Conservation (phyloP, 441 rosid species). For the Gossypium davidsonii region DNA sequence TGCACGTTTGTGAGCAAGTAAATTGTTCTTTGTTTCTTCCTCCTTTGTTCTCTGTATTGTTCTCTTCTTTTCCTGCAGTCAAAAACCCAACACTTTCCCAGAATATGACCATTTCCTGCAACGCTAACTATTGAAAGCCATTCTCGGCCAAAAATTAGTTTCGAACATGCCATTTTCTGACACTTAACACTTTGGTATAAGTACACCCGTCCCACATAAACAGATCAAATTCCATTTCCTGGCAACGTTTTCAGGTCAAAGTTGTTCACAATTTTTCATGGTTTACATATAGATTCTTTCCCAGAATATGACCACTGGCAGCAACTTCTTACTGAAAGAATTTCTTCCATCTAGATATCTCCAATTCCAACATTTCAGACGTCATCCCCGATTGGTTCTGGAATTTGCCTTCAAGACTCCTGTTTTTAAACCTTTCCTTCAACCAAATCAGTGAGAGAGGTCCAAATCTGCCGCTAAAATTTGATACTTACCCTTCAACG, state of each 20-base stretch:
- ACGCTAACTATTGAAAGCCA: too few relatives aligned
- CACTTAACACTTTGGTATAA: not conserved
- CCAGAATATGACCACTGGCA: not conserved
- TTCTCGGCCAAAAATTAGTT: too few relatives aligned
- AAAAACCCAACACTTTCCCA: too few relatives aligned
- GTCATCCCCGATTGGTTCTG: not conserved
- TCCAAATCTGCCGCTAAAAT: not conserved
- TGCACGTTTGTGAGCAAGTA: too few relatives aligned
- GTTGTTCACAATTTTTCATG: not conserved
- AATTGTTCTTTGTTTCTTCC: too few relatives aligned
- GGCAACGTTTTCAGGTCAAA: not conserved
- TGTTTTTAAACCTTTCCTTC: not conserved
- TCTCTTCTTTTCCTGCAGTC: too few relatives aligned
- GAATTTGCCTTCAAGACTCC: not conserved
- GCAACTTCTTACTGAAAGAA: not conserved
- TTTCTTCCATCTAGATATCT: not conserved
- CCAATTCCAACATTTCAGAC: constrained; percentile 2
- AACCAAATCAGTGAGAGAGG: not conserved
- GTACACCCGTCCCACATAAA: not conserved
- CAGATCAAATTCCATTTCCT: not conserved
- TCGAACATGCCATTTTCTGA: too few relatives aligned
- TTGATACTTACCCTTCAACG: not conserved
- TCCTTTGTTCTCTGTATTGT: too few relatives aligned
- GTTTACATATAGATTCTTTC: not conserved
- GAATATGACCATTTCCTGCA: too few relatives aligned